Evolutionary conservation across 2,329 filamentous ascomycete species (phyloP), one percentile per base, ranked within the genome.

Genomic region (Colletotrichum gloeosporioides): DNA sequence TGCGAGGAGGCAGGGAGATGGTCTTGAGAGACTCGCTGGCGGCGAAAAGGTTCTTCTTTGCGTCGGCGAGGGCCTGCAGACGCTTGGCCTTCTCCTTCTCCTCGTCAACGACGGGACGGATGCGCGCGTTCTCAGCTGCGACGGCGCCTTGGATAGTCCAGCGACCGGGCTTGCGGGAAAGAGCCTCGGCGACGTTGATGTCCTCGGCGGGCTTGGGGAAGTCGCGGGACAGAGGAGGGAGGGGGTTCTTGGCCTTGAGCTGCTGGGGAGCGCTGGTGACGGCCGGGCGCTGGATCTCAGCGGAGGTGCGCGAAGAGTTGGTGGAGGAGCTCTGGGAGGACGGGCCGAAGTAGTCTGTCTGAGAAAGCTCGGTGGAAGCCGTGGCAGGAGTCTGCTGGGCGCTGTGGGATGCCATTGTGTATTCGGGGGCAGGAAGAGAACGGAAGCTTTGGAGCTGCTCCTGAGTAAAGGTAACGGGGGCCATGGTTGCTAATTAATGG

Each of bases 21-120:
- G 66, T 15, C 34, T 77, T 77, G 36, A 77, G 61, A 4, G 80
- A 77, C 31, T 79, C 81, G 70, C 84, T 83, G 36, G 84, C 84
- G 63, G 84, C 84, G 18, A 88, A 84, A 18, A 91, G 82, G 39
- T 89, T 84, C 75, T 80, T 83, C 85, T 91, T 91, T 32, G 85
- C 85, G 44, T 85, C 84, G 69, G 88, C 88, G 53, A 90, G 84
- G 62, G 87, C 85, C 75, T 81, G 82, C 18, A 82, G 82, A 53
- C 84, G 82, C 74, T 82, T 81, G 62, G 85, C 85, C 62, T 83
- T 81, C 74, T 83, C 80, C 49, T 82, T 77, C 59, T 78, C 77
- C 74, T 77, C 79, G 76, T 81, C 83, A 71, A 80, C 75, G 32
- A 80, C 79, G 77, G 77, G 64, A 64, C 74, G 61, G 63, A 81